Percentiles rank a stretch among this genome's conserved stretches.
Conservation (phyloP, 345 rosid species). For the Acer saccharum region DNA sequence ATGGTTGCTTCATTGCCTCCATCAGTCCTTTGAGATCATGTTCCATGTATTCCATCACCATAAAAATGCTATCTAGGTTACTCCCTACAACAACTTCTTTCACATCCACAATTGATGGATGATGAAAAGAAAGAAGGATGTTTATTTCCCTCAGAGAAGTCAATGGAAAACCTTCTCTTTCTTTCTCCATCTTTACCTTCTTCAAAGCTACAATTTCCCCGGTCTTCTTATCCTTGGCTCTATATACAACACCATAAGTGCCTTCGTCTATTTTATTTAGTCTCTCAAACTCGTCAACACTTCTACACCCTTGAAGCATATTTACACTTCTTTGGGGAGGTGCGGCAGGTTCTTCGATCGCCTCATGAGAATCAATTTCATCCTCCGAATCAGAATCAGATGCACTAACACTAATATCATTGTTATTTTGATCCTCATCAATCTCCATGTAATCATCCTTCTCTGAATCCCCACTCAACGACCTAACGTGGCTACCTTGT, state of each 20-base stretch:
- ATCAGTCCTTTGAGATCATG: constrained; percentile 95
- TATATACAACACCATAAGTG: constrained; percentile 97
- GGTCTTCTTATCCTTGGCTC: constrained; percentile 92
- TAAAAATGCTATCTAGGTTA: constrained; percentile 91
- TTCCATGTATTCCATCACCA: constrained; percentile 99
- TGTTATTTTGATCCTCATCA: constrained; percentile 44
- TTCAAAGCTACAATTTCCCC: constrained; percentile 97
- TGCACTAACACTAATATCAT: constrained; percentile 36
- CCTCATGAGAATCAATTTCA: constrained; percentile 45
- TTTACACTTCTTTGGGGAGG: constrained; percentile 78
- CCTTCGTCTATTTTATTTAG: constrained; percentile 99
- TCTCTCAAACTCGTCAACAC: constrained; percentile 98
- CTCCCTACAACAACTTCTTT: constrained; percentile 99
- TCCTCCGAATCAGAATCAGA: constrained; percentile 59
- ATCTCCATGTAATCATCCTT: constrained; percentile 75
- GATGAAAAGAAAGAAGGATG: constrained; percentile 95
- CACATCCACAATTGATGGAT: constrained; percentile 92
- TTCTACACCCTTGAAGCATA: constrained; percentile 98
- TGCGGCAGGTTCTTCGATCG: constrained; percentile 54
- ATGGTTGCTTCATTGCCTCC: constrained; percentile 98
- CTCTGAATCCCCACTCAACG: constrained; percentile 58
- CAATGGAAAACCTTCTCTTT: constrained; percentile 98
- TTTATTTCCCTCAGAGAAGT: constrained; percentile 95
- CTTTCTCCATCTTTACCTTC: constrained; percentile 99
- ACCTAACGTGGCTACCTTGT: constrained; percentile 40